Conservation (phyloP, 345 rosid genomes). For the Turnera subulata region DNA sequence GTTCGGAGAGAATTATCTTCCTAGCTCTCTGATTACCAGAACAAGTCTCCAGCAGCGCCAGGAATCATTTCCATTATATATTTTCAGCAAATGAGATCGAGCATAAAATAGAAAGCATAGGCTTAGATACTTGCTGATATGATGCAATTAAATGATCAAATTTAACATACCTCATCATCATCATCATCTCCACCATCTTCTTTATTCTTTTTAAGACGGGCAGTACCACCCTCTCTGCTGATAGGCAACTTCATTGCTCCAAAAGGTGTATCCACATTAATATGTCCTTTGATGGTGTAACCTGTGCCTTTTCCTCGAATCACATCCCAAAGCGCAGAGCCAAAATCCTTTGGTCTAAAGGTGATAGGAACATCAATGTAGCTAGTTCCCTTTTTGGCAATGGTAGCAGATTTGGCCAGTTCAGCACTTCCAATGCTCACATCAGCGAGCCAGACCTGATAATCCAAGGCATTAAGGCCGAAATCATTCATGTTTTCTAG, state of each 20-base stretch:
- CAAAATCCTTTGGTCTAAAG: slow-evolving; percentile 92
- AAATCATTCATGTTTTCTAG: slow-evolving; percentile 87
- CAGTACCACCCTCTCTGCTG: slow-evolving; percentile 83
- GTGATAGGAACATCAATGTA: slow-evolving; percentile 68
- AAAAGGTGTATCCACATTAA: slow-evolving; percentile 85
- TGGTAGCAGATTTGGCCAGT: slow-evolving; percentile 48
- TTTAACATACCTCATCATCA: slow-evolving; percentile 46
- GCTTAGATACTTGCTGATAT: too few species aligned
- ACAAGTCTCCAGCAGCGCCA: too few species aligned
- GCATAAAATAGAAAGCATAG: too few species aligned
- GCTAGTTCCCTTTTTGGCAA: slow-evolving; percentile 66
- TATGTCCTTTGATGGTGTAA: slow-evolving; percentile 77
- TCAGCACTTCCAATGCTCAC: slow-evolving; percentile 78
- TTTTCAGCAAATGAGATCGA: too few species aligned
- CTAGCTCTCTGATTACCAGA: too few species aligned
- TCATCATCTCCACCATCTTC: slow-evolving; percentile 55
- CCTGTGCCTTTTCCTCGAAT: slow-evolving; percentile 94
- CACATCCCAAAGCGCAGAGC: slow-evolving; percentile 98
- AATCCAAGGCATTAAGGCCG: slow-evolving; percentile 70
- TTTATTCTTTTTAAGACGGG: slow-evolving; percentile 78
- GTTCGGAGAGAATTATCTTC: too few species aligned
- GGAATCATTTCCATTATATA: too few species aligned
- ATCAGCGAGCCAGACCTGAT: slow-evolving; percentile 75
- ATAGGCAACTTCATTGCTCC: slow-evolving; percentile 96
- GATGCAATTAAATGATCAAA: not conserved